Base-by-base conservation (phyloP, 2,329 filamentous ascomycete species). In the Trichophyton rubrum region DNA sequence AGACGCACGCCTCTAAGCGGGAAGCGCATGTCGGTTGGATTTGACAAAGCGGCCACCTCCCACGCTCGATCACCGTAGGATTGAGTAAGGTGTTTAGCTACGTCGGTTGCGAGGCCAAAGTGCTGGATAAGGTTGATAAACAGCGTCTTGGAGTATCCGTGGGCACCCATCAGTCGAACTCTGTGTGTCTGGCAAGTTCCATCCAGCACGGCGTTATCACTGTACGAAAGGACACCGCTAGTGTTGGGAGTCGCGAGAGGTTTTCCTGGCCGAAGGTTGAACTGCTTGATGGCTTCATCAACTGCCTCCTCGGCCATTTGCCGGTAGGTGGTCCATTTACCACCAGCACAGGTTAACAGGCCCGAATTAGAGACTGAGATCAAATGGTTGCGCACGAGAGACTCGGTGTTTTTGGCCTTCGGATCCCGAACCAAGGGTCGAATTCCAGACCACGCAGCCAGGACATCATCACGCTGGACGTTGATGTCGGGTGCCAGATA, bases 111-210 rank as follows among this genome's bases (percentile, higher is more conserved):
- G 61, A 96, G 77, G 64, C 90, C 90, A 70, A 89, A 96, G 76
- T 95, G 89, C 74, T 96, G 90, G 70, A 96, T 93, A 40, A 96
- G 79, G 74, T 92, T 91, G 79, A 96, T 96, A 77, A 96, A 96
- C 24, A 96, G 84, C 1, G 90, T 89, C 75, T 90, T 90, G 73
- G 86, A 90, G 78, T 86, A 95, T 60, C 90, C 89, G 71, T 95
- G 90, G 9, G 90, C 88, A 66, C 90, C 90, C 62, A 93, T 80
- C 38, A 95, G 79, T 60, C 88, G 85, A 59, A 95, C 86, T 67
- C 86, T 84, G 72, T 93, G 89, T 1, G 90, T 95, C 71, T 92
- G 88, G 76, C 90, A 95, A 53, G 78, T 80, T 47, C 90, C 89
- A 68, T 88, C 85, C 30, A 89, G 79, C 53, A 75, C 80, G 61